Base-by-base conservation (phyloP, 2,329 filamentous ascomycete species). In the Fusarium cicatricum region DNA sequence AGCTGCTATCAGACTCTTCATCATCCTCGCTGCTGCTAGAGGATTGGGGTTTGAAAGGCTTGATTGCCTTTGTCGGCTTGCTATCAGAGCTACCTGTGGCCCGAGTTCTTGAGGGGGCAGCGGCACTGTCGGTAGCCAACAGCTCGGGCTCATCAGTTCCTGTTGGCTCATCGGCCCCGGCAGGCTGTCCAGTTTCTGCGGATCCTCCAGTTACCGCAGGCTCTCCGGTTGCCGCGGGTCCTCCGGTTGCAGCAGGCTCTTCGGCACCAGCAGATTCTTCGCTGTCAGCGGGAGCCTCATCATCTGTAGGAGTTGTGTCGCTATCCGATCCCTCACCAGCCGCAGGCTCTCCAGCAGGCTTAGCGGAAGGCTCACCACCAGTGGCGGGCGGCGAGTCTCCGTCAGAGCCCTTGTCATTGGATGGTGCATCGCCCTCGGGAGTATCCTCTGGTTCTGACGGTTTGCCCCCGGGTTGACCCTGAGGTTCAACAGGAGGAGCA, bases 31-130 rank as follows among this genome's bases (percentile, higher is more conserved):
- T 46, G 2, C 32, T 52, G 0, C 32, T 52, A 0, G 34, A 50
- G 5, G 49, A 56, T 9, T 53, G 33, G 10, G 62, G 31, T 9
- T 29, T 45, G 52, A 65, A 65, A 2, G 63, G 59, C 38, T 60
- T 64, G 5, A 65, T 52, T 0, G 21, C 52, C 3, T 40, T 54
- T 5, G 57, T 65, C 5, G 34, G 29, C 21, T 26, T 38, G 8
- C 10, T 19, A 10, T 10, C 9, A 6, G 39, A 39, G 11, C 17
- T 46, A 0, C 39, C 23, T 5, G 57, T 44, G 10, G 44, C 49
- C 10, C 37, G 31, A 1, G 48, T 44, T 10, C 40, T 26, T 5
- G 57, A 48, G 2, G 60, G 61, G 0, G 47, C 50, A 11, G 50
- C 28, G 2, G 41, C 37, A 14, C 56, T 58, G 21, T 64, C 61